Conservation (phyloP, 192 early-diverging fungal species). For the Umbelopsis vinacea region DNA sequence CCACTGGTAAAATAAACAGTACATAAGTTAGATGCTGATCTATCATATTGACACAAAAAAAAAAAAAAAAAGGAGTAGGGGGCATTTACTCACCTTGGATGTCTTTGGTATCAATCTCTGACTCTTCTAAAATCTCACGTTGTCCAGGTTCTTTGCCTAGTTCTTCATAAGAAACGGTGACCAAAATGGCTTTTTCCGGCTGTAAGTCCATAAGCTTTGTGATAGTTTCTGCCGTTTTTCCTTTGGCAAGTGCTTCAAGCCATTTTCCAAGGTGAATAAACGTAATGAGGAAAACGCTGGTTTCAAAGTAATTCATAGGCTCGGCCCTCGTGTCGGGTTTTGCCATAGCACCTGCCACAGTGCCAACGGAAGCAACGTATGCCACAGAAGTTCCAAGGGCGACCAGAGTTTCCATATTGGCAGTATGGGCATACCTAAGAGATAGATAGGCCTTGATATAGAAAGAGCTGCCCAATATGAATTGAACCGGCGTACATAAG, state of each 20-base stretch:
- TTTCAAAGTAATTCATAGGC: slow-evolving; percentile 76
- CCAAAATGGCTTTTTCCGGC: slow-evolving; percentile 70
- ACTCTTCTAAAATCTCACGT: slow-evolving; percentile 44
- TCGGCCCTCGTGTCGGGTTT: slow-evolving; percentile 26
- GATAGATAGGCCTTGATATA: slow-evolving; percentile 68
- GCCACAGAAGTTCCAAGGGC: slow-evolving; percentile 76
- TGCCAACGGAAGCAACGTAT: slow-evolving; percentile 65
- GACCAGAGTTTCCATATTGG: slow-evolving; percentile 85
- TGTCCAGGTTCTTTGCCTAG: slow-evolving; percentile 24
- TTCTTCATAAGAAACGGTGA: slow-evolving; percentile 42
- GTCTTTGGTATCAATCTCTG: slow-evolving; percentile 48
- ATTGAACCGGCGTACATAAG: slow-evolving; percentile 75
- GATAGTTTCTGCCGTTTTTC: slow-evolving; percentile 77
- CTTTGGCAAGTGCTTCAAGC: slow-evolving; percentile 79
- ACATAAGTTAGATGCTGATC: not conserved
- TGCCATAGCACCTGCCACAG: slow-evolving; percentile 53
- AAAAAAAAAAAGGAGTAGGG: not conserved
- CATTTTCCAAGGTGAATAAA: slow-evolving; percentile 86
- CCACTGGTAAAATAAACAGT: slow-evolving; percentile 45
- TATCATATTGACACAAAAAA: not conserved
- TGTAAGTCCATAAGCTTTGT: slow-evolving; percentile 76
- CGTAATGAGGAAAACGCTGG: slow-evolving; percentile 72
- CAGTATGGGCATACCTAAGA: slow-evolving; percentile 58
- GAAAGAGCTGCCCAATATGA: slow-evolving; percentile 71
- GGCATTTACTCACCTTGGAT: slow-evolving; percentile 57